A percentile compares a stretch with the other conserved stretches of the same genome.
These are phyloP conservation scores for Centella asiatica DNA, from an alignment of 129 eudicot genomes.

Conservation along the genomic window DNA sequence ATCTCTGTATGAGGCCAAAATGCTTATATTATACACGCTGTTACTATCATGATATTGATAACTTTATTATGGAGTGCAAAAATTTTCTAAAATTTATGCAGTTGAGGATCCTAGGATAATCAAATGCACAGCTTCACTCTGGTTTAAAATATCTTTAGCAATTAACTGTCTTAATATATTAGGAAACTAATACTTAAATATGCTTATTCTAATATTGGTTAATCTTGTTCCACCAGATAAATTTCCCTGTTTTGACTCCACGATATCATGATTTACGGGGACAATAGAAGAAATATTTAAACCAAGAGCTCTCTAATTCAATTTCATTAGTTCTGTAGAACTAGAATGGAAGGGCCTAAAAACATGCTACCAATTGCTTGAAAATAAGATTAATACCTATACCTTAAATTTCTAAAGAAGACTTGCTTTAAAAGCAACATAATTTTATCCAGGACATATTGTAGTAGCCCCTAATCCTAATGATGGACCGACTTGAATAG, in stretches of 20 bases:
- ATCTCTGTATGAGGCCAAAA: no score
- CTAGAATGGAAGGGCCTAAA: background rate
- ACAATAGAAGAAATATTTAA: background rate
- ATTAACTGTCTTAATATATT: no score
- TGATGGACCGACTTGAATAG: conserved; percentile 3
- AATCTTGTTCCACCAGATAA: background rate
- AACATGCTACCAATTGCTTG: background rate
- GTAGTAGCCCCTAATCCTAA: background rate
- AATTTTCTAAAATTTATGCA: no score
- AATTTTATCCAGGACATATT: background rate
- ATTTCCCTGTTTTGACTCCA: background rate
- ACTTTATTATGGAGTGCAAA: no score
- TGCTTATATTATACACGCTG: no score
- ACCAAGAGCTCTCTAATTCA: background rate
- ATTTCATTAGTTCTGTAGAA: background rate
- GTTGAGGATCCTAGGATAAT: no score
- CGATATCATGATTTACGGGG: no score
- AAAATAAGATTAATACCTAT: background rate
- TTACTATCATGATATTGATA: no score
- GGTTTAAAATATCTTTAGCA: no score
- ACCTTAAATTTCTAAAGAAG: background rate
- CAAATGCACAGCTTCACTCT: no score
- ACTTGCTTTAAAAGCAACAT: background rate
- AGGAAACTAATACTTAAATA: no score
- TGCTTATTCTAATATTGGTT: background rate